Evolutionary conservation across 495 filamentous ascomycete species (phyloP), one percentile per base, ranked within the genome.

Genomic region (Beverwykella pulmonaria): DNA sequence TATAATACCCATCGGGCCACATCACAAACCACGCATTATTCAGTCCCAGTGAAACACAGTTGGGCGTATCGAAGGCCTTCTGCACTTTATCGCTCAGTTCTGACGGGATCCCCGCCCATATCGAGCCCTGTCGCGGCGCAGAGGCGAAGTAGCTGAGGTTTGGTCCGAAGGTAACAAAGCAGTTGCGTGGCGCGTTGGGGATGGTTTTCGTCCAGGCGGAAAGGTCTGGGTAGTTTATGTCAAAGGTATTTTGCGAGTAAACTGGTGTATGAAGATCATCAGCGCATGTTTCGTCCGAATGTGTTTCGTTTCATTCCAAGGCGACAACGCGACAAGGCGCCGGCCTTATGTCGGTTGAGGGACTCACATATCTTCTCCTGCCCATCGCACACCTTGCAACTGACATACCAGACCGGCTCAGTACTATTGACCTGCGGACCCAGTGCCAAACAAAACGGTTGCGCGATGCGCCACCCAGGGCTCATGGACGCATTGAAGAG

Each of bases 1-100:
- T 14, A 36, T 53, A 71, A 34, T 68, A 71, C 0, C 69, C 69
- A 52, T 71, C 65, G 10, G 69, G 65, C 69, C 69, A 71, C 65
- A 71, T 64, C 50, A 71, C 69, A 41, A 71, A 71, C 69, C 69
- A 71, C 54, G 69, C 69, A 34, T 68, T 53, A 5, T 71, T 64
- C 47, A 65, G 50, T 7, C 69, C 69, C 26, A 71, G 61, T 41
- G 65, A 30, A n/a, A 71, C 69, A 9, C 48, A 58, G 26, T 27
- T 41, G 19, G 69, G 69, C 23, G 69, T 71, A 39, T 71, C 69
- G 54, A 36, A 68, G 15, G 69, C 69, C 53, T 71, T 71, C 54
- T 68, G 64, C 48, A 71, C 61, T 32, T 71, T 71, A 32, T 71
- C 69, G 7, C n/a, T 65, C 60, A 71, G 39, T 14, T 71, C 69